Percentiles rank a stretch among this genome's conserved stretches.
Evolutionary conservation across 2,329 filamentous ascomycete genomes (phyloP).

Genomic region (Coniochaeta sp.): DNA sequence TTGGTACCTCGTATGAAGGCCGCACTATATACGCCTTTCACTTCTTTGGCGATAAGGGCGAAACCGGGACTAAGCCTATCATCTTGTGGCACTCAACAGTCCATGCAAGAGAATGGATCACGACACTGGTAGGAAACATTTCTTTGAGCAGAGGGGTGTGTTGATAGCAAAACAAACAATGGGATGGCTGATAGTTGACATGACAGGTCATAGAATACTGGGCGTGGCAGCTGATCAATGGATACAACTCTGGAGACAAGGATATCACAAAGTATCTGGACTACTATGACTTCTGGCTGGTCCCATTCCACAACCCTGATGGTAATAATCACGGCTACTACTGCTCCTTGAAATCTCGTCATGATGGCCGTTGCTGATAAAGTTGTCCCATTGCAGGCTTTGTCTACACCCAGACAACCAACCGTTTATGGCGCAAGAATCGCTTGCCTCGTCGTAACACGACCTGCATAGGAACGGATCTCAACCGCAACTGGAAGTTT

Average conservation of each 20-base stretch:
- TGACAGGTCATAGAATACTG: constrained; percentile 36
- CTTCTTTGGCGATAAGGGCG: constrained; percentile 38
- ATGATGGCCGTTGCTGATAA: background rate
- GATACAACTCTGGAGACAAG: too few species aligned
- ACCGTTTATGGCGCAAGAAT: constrained; percentile 58
- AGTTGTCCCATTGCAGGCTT: constrained; percentile 34
- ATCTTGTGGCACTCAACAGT: constrained; percentile 50
- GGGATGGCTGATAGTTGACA: too few species aligned
- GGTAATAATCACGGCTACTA: constrained; percentile 25
- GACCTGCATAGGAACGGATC: constrained; percentile 11
- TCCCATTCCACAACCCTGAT: constrained; percentile 56
- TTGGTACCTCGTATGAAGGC: constrained; percentile 38
- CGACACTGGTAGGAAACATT: constrained; percentile 31
- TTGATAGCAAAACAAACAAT: too few species aligned
- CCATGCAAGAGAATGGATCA: constrained; percentile 55
- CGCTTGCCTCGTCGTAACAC: constrained; percentile 26
- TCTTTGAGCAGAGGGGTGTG: too few species aligned
- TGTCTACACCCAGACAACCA: constrained; percentile 45
- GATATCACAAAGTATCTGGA: constrained; percentile 40
- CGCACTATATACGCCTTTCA: constrained; percentile 55
- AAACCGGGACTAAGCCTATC: constrained; percentile 36
- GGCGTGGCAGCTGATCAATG: constrained; percentile 30
- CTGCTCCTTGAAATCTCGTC: background rate
- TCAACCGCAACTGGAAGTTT: constrained; percentile 45
- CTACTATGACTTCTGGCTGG: constrained; percentile 59